Conservation (phyloP, 441 rosid species). For the Iberis amara region DNA sequence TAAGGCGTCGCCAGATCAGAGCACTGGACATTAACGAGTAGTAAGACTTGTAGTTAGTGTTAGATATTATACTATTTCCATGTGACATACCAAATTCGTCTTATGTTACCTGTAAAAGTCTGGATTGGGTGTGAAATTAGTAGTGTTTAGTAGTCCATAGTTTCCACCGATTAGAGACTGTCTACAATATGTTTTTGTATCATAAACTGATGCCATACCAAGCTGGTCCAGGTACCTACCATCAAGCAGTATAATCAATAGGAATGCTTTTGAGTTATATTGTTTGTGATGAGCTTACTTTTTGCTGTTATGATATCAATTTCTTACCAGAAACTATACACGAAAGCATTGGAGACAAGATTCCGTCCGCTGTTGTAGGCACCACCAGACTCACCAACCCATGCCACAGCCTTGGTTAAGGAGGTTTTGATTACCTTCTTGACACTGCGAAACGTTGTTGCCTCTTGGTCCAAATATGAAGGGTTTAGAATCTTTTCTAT, state of each 20-base stretch:
- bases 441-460: slow-evolving; percentile 46
- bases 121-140: slow-evolving; percentile 80
- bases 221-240: slow-evolving; percentile 93
- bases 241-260: slow-evolving; percentile 9
- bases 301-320: slow-evolving; percentile 5
- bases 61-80: background rate
- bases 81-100: background rate
- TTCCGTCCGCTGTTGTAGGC: slow-evolving; percentile 89
- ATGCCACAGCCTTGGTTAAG: slow-evolving; percentile 52
- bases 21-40: slow-evolving; percentile 49
- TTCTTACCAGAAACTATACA: slow-evolving; percentile 85
- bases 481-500: slow-evolving; percentile 79
- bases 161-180: slow-evolving; percentile 90
- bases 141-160: slow-evolving; percentile 75
- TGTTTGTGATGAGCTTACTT: background rate
- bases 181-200: slow-evolving; percentile 86
- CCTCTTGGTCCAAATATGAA: slow-evolving; percentile 54
- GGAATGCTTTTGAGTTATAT: background rate
- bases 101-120: slow-evolving; percentile 76
- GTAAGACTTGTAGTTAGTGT: background rate
- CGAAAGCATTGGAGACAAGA: slow-evolving; percentile 78
- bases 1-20: slow-evolving; percentile 77
- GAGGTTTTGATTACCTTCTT: slow-evolving; percentile 45
- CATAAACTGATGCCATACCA: slow-evolving; percentile 66
- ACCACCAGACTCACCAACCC: slow-evolving; percentile 99